phyloP scores from a whole-genome alignment of 1,284 basidiomycete genomes.

The Austroboletus novae-zelandiae region DNA sequence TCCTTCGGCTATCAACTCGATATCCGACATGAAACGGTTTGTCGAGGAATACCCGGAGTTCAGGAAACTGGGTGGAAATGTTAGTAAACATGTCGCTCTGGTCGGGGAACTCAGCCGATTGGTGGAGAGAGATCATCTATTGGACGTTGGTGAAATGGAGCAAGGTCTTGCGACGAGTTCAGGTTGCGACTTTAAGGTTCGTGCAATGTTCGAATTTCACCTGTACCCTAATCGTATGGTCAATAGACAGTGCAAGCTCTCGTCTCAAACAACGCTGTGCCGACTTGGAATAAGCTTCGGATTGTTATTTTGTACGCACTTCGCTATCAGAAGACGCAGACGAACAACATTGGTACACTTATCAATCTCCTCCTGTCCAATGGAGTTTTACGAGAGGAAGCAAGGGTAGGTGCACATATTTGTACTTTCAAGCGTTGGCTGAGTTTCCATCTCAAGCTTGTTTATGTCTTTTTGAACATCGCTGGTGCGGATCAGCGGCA shows the following conservation, averaged over 20 bases:
- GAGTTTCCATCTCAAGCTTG: constrained; percentile 54
- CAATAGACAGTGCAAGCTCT: constrained; percentile 75
- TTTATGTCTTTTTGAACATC: constrained; percentile 91
- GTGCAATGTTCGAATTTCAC: constrained; percentile 12
- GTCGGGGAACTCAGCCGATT: constrained; percentile 94
- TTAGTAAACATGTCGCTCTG: constrained; percentile 96
- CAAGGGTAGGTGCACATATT: constrained; percentile 55
- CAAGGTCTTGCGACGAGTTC: constrained; percentile 94
- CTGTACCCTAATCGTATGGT: constrained; percentile 3
- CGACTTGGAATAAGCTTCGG: constrained; percentile 83
- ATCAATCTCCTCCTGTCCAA: constrained; percentile 82
- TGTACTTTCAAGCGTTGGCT: background rate
- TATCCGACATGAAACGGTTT: constrained; percentile 96
- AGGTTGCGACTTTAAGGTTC: constrained; percentile 83
- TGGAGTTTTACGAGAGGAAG: constrained; percentile 83
- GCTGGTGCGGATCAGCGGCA: constrained; percentile 96
- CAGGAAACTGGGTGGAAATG: constrained; percentile 93
- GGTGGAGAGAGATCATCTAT: constrained; percentile 81
- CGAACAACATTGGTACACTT: constrained; percentile 79
- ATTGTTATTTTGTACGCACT: constrained; percentile 94
- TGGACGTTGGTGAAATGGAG: constrained; percentile 94
- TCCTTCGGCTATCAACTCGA: constrained; percentile 88
- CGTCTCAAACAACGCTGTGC: constrained; percentile 66
- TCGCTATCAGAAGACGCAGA: constrained; percentile 91
- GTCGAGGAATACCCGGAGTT: constrained; percentile 99